Evolutionary conservation across 148 eudicot genomes (phyloP), one percentile per base, ranked within the genome.

Genomic region (Rheum nobile): DNA sequence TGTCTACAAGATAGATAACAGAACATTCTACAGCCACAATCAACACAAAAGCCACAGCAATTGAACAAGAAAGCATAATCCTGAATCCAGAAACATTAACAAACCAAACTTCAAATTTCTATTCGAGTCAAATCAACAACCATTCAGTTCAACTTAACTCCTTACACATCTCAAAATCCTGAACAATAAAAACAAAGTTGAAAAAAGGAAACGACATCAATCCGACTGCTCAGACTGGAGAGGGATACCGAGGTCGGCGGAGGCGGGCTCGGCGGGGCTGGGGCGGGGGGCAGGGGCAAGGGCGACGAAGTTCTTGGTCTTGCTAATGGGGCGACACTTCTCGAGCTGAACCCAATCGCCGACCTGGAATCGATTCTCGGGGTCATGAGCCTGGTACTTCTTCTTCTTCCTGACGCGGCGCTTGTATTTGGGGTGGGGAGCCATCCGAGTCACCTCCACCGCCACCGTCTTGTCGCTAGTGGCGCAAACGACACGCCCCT

Each of bases 341-440:
- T 85, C 88, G 50, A 92, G 91, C 86, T 86, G 89, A 21, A 92
- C 91, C 75, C 29, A 28, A 61, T 93, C 96, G 42, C 97, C 97
- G 1, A 88, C 88, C 48, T 85, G 70, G 77, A 90, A 92, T 19
- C 74, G 73, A 76, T 92, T 92, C n/a, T 88, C 87, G 9, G 88
- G 88, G 84, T 92, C 97, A 70, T 92, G 96, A 17, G 85, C 93
- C 44, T 92, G 97, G 83, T 75, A 90, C 89, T 83, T 88, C 96
- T 88, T 90, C 96, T 88, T 92, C 86, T 72, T 85, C 73, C 91
- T 77, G 57, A 88, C 85, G 8, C 96, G 63, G 0, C 88, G 79
- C 79, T 92, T 90, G 90, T 92, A 92, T 48, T 92, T 90, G 4
- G 97, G 97, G 74, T 90, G 96, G 0, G 86, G 88, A 0, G 93